These are phyloP conservation scores for Castanea sativa DNA, from an alignment of 306 rosid genomes.

Conservation along the genomic window DNA sequence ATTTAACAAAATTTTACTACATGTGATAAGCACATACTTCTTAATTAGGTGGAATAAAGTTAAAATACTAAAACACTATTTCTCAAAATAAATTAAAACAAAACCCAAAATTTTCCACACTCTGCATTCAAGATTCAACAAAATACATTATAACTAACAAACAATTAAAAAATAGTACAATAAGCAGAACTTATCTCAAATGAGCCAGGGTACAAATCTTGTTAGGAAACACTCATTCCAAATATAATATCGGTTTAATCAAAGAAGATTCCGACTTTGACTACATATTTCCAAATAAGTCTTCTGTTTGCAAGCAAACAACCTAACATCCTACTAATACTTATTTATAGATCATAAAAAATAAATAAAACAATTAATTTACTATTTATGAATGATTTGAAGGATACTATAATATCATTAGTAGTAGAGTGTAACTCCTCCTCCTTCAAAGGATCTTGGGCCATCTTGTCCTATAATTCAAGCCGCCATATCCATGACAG, in stretches of 20 bases:
- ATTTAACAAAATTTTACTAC: too few species aligned
- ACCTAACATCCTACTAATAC: not conserved
- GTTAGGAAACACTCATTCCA: not conserved
- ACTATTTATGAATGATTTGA: not conserved
- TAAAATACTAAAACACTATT: too few species aligned
- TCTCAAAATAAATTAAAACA: too few species aligned
- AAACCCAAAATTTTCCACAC: not conserved
- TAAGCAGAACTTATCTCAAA: not conserved
- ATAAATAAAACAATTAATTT: not conserved
- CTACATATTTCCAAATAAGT: not conserved
- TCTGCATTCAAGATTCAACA: slow-evolving; percentile 45
- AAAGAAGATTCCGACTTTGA: not conserved
- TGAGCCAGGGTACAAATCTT: not conserved
- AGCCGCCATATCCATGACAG: not conserved
- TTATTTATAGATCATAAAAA: not conserved
- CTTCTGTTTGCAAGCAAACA: not conserved
- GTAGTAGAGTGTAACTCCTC: not conserved
- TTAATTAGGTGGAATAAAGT: too few species aligned
- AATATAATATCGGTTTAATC: not conserved
- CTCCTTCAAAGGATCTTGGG: not conserved
- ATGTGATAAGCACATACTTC: too few species aligned
- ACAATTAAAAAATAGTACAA: not conserved
- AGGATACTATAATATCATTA: not conserved
- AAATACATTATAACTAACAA: slow-evolving; percentile 7
- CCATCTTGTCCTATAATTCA: not conserved